Percentiles rank a stretch among this genome's conserved stretches.
These are phyloP conservation scores for Dendrobium officinale DNA, from an alignment of 106 monocot species.

Conservation along the genomic window DNA sequence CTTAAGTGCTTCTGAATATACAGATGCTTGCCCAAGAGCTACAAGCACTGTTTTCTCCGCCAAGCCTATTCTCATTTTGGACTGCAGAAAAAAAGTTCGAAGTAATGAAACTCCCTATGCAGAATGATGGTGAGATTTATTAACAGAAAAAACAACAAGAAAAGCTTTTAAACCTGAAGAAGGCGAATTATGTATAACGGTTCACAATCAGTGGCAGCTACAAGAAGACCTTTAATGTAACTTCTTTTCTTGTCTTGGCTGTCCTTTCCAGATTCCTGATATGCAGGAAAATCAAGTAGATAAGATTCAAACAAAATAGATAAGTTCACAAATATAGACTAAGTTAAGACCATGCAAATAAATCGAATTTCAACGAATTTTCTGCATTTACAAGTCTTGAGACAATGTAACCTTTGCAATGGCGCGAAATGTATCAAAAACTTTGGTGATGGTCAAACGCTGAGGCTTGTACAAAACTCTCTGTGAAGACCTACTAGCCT, in stretches of 20 bases:
- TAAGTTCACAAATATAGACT: neutral
- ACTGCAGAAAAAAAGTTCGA: conserved; percentile 36
- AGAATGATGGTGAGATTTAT: conserved; percentile 2
- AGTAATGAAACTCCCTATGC: neutral
- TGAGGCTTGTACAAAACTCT: conserved; percentile 77
- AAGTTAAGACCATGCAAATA: neutral
- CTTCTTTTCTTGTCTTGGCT: conserved; percentile 97
- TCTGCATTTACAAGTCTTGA: neutral
- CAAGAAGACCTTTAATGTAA: conserved; percentile 97
- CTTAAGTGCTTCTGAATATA: conserved; percentile 43
- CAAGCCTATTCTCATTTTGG: conserved; percentile 96
- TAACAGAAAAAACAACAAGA: neutral
- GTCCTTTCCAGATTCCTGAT: conserved; percentile 91
- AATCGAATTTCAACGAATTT: neutral
- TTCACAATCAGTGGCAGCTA: conserved; percentile 95
- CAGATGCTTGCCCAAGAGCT: conserved; percentile 85
- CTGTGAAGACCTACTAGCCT: conserved; percentile 77
- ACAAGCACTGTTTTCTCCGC: conserved; percentile 97
- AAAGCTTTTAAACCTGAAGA: conserved; percentile 57
- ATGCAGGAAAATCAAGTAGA: neutral
- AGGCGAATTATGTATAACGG: conserved; percentile 88
- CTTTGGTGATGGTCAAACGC: conserved; percentile 65
- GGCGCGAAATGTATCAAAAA: conserved; percentile 74
- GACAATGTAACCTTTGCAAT: conserved; percentile 68
- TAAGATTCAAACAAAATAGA: neutral